Evolutionary conservation across 495 filamentous ascomycete species (phyloP), one percentile per base, ranked within the genome.

Genomic region (Cercophora samala): DNA sequence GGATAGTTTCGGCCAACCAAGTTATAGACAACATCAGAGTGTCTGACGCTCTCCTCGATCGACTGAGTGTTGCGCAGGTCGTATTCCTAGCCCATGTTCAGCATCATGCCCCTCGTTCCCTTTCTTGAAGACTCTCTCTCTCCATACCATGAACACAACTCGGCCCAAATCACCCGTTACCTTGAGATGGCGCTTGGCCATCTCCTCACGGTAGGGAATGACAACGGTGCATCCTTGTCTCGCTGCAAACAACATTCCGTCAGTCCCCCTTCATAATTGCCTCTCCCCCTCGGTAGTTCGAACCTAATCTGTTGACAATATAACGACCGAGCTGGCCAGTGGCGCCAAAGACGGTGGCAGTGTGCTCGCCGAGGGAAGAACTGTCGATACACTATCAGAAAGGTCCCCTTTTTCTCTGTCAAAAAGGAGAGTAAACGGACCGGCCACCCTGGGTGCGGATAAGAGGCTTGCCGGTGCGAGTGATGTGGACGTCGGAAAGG

Each of bases 1-100:
- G 94, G 91, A 74, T 98, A 97, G 73, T 92, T 88, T 29, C 93
- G 90, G 62, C 95, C 95, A 69, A 97, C 83, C 69, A 99, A 85
- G 79, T 98, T 99, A 84, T 93, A 97, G 58, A 99, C 95, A 62
- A 97, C 88, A 73, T 99, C 95, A 32, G 93, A 97, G 80, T 99
- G 95, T 74, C 95, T 86, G 53, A 99, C 94, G 70, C 90, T 93
- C 80, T 95, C 93, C 77, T 99, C 95, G 70, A 99, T 93, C 22
- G 94, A 97, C 71, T 90, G 85, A 60, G 93, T 98, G 81, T 99
- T 99, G 72, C 89, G 89, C 64, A 99, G 84, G 76, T 99, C 95
- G 80, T 90, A 95, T 87, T 99, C 95, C 92, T 93, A 69, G 56
- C 32, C 53, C 15, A 13, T 15, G 4, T 55, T 76, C 61, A 76